Conservation (phyloP, 139 green algal species). For the Medakamo hakoo region DNA sequence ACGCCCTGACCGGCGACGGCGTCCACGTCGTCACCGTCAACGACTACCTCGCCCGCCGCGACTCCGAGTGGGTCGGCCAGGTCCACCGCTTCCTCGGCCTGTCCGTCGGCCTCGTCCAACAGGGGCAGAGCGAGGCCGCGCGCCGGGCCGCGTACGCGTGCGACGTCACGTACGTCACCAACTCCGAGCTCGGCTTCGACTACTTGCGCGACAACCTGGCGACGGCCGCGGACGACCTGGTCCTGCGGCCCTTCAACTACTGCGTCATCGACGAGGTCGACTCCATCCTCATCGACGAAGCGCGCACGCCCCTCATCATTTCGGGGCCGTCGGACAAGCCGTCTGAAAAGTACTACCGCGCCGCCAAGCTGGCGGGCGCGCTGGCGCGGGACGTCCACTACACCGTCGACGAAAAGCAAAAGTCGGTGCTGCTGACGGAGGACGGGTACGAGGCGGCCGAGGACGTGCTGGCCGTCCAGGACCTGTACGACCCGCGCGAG, state of each 20-base stretch:
- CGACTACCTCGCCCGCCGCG: slow-evolving; percentile 89
- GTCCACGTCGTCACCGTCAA: slow-evolving; percentile 98
- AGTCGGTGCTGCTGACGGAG: slow-evolving; percentile 87
- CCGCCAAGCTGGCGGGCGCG: slow-evolving; percentile 68
- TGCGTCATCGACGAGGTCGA: slow-evolving; percentile 98
- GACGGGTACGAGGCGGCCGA: slow-evolving; percentile 97
- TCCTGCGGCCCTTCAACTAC: slow-evolving; percentile 84
- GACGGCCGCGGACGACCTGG: slow-evolving; percentile 63
- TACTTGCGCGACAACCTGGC: slow-evolving; percentile 95
- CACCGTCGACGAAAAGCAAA: slow-evolving; percentile 99
- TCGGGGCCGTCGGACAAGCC: slow-evolving; percentile 74
- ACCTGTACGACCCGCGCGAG: slow-evolving; percentile 91
- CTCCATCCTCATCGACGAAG: slow-evolving; percentile 95
- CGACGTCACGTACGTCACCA: slow-evolving; percentile 97
- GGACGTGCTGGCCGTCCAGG: slow-evolving; percentile 72
- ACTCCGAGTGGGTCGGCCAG: slow-evolving; percentile 92
- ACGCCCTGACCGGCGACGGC: slow-evolving; percentile 75
- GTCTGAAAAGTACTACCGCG: slow-evolving; percentile 56
- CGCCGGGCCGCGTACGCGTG: slow-evolving; percentile 57
- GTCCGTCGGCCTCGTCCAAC: slow-evolving; percentile 69
- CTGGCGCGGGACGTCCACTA: slow-evolving; percentile 81
- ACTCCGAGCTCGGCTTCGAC: slow-evolving; percentile 96
- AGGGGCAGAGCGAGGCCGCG: slow-evolving; percentile 40
- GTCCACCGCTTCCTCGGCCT: slow-evolving; percentile 91
- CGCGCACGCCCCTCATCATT: slow-evolving; percentile 89